Conservation (phyloP, 2,329 filamentous ascomycete genomes). For the Alternaria longipes region DNA sequence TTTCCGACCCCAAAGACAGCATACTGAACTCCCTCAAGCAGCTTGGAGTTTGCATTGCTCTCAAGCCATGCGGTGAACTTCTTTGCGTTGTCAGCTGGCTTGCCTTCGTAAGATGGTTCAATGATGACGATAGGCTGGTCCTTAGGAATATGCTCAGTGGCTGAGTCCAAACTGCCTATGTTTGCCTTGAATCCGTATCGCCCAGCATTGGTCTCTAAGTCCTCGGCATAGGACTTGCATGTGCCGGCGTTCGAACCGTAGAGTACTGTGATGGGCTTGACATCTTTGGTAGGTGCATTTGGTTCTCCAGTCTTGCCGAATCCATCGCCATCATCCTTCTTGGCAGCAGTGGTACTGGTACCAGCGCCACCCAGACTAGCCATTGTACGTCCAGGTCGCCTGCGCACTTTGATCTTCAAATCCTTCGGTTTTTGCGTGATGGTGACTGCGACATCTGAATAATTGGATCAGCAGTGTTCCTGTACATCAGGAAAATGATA, state of each 20-base stretch:
- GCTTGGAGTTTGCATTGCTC: conserved; percentile 57
- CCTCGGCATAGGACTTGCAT: conserved; percentile 73
- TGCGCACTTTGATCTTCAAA: conserved; percentile 15
- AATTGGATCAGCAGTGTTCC: not conserved
- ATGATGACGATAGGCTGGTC: conserved; percentile 72
- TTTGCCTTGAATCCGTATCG: conserved; percentile 61
- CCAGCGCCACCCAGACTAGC: conserved; percentile 5
- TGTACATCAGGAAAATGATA: not conserved
- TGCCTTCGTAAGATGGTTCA: conserved; percentile 76
- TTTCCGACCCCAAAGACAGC: conserved; percentile 76
- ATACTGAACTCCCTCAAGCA: conserved; percentile 66
- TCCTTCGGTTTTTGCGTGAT: conserved; percentile 17
- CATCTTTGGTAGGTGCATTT: conserved; percentile 5
- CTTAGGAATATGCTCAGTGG: conserved; percentile 67
- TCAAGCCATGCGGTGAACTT: conserved; percentile 75
- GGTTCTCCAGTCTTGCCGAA: not conserved
- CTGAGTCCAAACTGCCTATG: conserved; percentile 66
- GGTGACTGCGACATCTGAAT: conserved; percentile 9
- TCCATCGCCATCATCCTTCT: not conserved
- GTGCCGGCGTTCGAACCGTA: conserved; percentile 81
- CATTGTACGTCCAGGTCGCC: conserved; percentile 16
- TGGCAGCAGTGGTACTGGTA: not conserved
- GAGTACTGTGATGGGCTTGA: conserved; percentile 68
- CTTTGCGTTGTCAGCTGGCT: conserved; percentile 75
- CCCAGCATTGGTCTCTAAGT: conserved; percentile 67